These are phyloP conservation scores for Dendrocalamus sinicus DNA, from an alignment of 176 grass and related monocot genomes.

Conservation along the genomic window DNA sequence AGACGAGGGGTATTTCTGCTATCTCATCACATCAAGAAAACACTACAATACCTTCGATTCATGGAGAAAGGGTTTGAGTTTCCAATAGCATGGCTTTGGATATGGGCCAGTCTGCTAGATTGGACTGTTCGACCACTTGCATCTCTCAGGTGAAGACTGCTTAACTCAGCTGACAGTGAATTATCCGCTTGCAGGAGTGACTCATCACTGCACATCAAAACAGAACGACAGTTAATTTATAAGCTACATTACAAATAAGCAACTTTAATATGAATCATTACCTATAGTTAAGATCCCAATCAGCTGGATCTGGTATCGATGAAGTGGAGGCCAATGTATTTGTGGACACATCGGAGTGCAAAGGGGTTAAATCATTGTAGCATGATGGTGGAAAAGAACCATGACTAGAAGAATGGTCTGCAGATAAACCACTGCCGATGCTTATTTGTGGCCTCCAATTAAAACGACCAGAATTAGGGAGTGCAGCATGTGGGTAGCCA, in stretches of 20 bases:
- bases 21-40: not conserved
- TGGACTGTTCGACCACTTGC: conserved; percentile 47
- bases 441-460: conserved; percentile 75
- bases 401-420: conserved; percentile 50
- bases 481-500: conserved; percentile 56
- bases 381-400: conserved; percentile 59
- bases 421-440: conserved; percentile 48
- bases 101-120: conserved; percentile 57
- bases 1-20: conserved; percentile 16
- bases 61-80: conserved; percentile 56
- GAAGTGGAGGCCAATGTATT: conserved; percentile 69
- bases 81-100: conserved; percentile 58
- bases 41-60: conserved; percentile 69
- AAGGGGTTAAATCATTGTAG: conserved; percentile 38
- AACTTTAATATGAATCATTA: conserved; percentile 47
- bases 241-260: conserved; percentile 37
- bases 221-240: conserved; percentile 13
- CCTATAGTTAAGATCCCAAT: conserved; percentile 99
- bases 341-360: conserved; percentile 42
- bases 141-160: conserved; percentile 54
- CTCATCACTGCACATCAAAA: conserved; percentile 74
- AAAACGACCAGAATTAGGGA: conserved; percentile 63
- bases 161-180: conserved; percentile 62
- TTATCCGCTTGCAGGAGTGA: conserved; percentile 89
- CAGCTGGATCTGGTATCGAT: conserved; percentile 71